A percentile compares a stretch with the other conserved stretches of the same genome.
Conservation (phyloP, 106 monocot species). For the Dendrobium huoshanense region DNA sequence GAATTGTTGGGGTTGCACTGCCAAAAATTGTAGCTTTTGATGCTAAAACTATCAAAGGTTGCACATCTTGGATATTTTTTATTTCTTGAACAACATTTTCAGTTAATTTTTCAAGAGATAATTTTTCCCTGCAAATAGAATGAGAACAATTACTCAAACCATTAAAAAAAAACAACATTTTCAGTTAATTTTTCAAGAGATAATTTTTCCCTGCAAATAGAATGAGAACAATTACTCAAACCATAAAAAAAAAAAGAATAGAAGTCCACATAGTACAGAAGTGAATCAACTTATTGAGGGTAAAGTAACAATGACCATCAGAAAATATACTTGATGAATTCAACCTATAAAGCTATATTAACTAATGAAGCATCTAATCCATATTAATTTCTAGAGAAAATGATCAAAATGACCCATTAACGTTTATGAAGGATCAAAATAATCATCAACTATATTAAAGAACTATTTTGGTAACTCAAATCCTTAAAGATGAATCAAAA, state of each 20-base stretch:
- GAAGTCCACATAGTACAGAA: not conserved
- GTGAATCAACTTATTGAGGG: not conserved
- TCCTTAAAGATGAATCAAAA: no score
- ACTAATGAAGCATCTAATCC: not conserved
- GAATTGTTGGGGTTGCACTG: slow-evolving; percentile 28
- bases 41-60: slow-evolving; percentile 72
- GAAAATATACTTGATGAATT: not conserved
- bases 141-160: slow-evolving; percentile 12
- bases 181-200: slow-evolving; percentile 65
- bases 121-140: slow-evolving; percentile 39
- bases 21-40: slow-evolving; percentile 67
- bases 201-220: slow-evolving; percentile 44
- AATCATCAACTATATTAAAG: no score
- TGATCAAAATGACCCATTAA: not conserved
- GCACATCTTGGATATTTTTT: slow-evolving; percentile 42
- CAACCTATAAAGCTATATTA: not conserved
- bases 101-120: slow-evolving; percentile 55
- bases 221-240: slow-evolving; percentile 9
- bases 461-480: no score
- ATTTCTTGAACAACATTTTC: slow-evolving; percentile 70
- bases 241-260: slow-evolving; percentile 11
- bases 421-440: no score
- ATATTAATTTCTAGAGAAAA: not conserved
- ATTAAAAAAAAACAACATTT: slow-evolving; percentile 60
- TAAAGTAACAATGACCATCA: not conserved